These are phyloP conservation scores for Pseudonectria buxi DNA, from an alignment of 2,329 filamentous ascomycete genomes.

Conservation along the genomic window DNA sequence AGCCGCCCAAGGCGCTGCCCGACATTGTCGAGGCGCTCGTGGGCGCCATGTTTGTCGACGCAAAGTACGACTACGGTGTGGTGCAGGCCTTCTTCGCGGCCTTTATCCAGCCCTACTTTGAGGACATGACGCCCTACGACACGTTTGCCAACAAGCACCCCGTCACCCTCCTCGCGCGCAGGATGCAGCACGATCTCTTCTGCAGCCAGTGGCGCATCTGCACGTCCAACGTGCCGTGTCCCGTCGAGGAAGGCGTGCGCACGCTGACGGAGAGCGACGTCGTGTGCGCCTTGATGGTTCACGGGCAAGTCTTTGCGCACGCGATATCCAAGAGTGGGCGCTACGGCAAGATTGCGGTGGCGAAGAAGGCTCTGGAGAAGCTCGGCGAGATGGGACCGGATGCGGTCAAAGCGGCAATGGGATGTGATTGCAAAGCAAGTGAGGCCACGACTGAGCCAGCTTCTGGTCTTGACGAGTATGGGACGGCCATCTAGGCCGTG, in stretches of 20 bases:
- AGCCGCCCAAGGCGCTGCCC: conserved; percentile 68
- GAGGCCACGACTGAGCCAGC: neutral
- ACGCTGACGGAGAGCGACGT: conserved; percentile 44
- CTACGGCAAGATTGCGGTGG: conserved; percentile 66
- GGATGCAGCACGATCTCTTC: conserved; percentile 56
- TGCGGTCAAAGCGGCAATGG: conserved; percentile 54
- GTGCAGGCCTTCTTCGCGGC: conserved; percentile 72
- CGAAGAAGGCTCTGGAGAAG: conserved; percentile 48
- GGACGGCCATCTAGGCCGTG: conserved; percentile 4
- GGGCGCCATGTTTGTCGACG: conserved; percentile 88
- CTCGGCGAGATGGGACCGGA: conserved; percentile 39
- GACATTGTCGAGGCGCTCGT: conserved; percentile 87
- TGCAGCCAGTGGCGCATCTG: conserved; percentile 56
- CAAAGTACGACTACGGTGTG: conserved; percentile 65
- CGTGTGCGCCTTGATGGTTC: conserved; percentile 69
- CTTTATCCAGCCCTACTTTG: conserved; percentile 71
- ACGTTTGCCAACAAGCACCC: conserved; percentile 82
- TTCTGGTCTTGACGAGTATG: neutral
- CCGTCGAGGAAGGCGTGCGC: conserved; percentile 34
- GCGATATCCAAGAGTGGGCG: conserved; percentile 56
- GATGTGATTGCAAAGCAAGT: conserved; percentile 52
- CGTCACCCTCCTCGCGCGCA: conserved; percentile 62
- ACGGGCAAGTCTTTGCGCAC: conserved; percentile 60
- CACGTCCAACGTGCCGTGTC: conserved; percentile 35
- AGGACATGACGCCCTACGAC: conserved; percentile 82